These are phyloP conservation scores for Euphrasia confusa DNA, from an alignment of 257 asterid genomes.

Conservation along the genomic window DNA sequence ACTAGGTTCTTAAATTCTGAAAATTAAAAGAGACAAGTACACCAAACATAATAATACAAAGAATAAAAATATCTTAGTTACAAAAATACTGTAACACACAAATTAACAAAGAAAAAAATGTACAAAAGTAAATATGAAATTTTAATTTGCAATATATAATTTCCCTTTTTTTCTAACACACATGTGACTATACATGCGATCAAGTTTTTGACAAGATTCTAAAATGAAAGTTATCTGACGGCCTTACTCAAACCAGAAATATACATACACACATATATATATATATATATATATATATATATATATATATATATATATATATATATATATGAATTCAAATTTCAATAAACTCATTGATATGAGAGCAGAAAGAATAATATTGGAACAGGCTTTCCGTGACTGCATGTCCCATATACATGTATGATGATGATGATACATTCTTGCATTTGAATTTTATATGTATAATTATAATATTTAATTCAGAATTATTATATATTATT, in stretches of 20 bases:
- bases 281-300: neutral
- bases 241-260: conserved; percentile 11
- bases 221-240: conserved; percentile 25
- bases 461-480: neutral
- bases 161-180: neutral
- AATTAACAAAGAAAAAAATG: too few relatives aligned
- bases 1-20: too few relatives aligned
- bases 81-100: too few relatives aligned
- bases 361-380: conserved; percentile 37
- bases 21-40: too few relatives aligned
- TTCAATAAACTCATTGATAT: conserved; percentile 30
- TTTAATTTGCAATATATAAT: too few relatives aligned
- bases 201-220: conserved; percentile 27
- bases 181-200: neutral
- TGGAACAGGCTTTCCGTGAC: conserved; percentile 45
- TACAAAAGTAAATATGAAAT: too few relatives aligned
- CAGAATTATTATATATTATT: neutral
- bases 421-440: neutral
- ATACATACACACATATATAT: neutral
- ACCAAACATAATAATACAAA: too few relatives aligned
- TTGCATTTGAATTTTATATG: conserved; percentile 2
- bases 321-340: conserved; percentile 16
- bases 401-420: conserved; percentile 28
- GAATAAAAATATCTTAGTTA: too few relatives aligned
- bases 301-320: too few relatives aligned